A percentile compares a stretch with the other conserved stretches of the same genome.
Conservation (phyloP, 2,329 filamentous ascomycete genomes). For the Paracoccidioides brasiliensis region DNA sequence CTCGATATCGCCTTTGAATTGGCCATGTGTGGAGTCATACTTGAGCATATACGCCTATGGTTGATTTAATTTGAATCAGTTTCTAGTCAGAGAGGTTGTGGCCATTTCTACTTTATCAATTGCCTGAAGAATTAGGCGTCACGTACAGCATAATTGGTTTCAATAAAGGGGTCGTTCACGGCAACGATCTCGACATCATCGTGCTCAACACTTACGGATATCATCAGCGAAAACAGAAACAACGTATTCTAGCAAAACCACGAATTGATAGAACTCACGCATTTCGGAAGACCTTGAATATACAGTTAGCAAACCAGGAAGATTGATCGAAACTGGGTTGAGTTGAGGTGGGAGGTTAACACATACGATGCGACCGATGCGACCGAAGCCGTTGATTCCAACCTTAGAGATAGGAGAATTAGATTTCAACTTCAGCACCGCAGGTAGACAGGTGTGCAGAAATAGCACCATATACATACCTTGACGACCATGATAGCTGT, state of each 20-base stretch:
- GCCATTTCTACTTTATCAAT: not conserved
- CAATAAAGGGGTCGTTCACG: conserved; percentile 99
- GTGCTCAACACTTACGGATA: conserved; percentile 55
- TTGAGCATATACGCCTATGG: conserved; percentile 97
- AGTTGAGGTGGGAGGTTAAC: conserved; percentile 1
- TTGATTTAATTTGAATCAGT: not conserved
- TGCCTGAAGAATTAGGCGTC: not conserved
- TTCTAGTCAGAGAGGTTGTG: not conserved
- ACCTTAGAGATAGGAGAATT: conserved; percentile 50
- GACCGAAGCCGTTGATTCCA: conserved; percentile 99
- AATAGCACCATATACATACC: no score
- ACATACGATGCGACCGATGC: conserved; percentile 83
- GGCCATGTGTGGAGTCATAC: conserved; percentile 94
- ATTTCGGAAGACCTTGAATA: conserved; percentile 73
- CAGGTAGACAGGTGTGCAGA: no score
- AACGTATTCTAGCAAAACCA: not conserved
- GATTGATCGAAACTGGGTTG: not conserved
- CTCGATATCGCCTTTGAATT: conserved; percentile 86
- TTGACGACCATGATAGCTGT: no score
- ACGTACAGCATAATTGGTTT: conserved; percentile 92
- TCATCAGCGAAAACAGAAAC: not conserved
- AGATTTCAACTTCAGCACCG: no score
- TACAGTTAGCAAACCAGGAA: conserved; percentile 15
- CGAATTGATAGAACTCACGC: conserved; percentile 43
- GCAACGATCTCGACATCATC: conserved; percentile 82